Percentiles rank a stretch among this genome's conserved stretches.
Evolutionary conservation across 1,139 yeast species (phyloP).

Genomic region (Candida sp.): DNA sequence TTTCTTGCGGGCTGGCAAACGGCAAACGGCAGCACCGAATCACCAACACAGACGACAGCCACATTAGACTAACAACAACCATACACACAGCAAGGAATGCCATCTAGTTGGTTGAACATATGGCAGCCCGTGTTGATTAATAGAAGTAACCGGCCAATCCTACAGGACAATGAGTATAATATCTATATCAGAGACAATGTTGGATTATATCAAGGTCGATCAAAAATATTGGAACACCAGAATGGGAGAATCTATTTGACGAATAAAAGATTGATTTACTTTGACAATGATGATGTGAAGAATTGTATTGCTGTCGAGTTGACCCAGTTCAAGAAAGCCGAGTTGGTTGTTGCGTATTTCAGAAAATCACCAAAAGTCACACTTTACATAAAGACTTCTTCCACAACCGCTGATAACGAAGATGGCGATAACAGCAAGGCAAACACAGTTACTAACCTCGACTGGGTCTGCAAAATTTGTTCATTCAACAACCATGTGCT

Average conservation of each 20-base stretch:
- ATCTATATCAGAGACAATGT: slow-evolving; percentile 56
- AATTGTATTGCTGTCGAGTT: slow-evolving; percentile 56
- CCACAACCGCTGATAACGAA: neutral
- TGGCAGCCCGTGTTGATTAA: slow-evolving; percentile 48
- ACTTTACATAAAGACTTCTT: slow-evolving; percentile 22
- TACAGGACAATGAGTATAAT: slow-evolving; percentile 42
- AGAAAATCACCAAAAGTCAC: slow-evolving; percentile 81
- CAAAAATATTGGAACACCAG: slow-evolving; percentile 67
- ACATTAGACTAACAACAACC: neutral
- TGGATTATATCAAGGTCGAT: slow-evolving; percentile 75
- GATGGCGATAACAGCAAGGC: neutral
- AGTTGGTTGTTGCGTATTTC: slow-evolving; percentile 65
- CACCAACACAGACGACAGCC: neutral
- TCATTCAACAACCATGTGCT: slow-evolving; percentile 62
- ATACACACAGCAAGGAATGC: neutral
- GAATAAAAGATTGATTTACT: slow-evolving; percentile 70
- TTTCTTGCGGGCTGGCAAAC: too few species aligned
- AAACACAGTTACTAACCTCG: slow-evolving; percentile 20
- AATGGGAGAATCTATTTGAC: slow-evolving; percentile 83
- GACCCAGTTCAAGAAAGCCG: slow-evolving; percentile 44
- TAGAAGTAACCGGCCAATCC: slow-evolving; percentile 52
- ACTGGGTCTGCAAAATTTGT: slow-evolving; percentile 90
- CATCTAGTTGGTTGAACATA: slow-evolving; percentile 18
- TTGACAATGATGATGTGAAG: slow-evolving; percentile 54
- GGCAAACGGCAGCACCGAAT: neutral